Conservation (phyloP, 1,139 yeast species). For the Suhomyces panamericanus region DNA sequence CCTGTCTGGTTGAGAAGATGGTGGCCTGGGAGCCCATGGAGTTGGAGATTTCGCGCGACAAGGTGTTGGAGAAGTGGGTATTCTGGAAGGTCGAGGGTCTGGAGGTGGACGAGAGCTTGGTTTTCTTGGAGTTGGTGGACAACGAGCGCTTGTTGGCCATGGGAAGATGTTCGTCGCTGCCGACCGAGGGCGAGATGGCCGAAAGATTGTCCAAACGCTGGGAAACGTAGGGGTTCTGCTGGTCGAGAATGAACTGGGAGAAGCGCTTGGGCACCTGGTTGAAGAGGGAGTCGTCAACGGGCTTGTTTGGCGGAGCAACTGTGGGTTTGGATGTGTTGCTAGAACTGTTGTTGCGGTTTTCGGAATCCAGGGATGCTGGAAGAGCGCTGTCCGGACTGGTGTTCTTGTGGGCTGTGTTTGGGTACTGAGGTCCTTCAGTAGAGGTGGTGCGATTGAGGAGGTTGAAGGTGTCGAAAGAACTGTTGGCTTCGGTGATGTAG, state of each 20-base stretch:
- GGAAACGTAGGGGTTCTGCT: constrained; percentile 30
- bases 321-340: not conserved
- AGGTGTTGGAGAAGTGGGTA: constrained; percentile 10
- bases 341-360: constrained; percentile 4
- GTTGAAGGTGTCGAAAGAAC: constrained; percentile 36
- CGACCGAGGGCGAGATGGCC: constrained; percentile 26
- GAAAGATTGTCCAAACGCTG: constrained; percentile 30
- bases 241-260: constrained; percentile 44
- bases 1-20: constrained; percentile 42
- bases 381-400: not conserved
- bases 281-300: constrained; percentile 13
- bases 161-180: constrained; percentile 19
- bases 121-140: constrained; percentile 10
- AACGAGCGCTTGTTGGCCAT: constrained; percentile 9
- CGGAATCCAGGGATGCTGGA: no score
- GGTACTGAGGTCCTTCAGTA: constrained; percentile 22
- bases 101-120: constrained; percentile 9
- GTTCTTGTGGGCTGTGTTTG: constrained; percentile 26
- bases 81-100: constrained; percentile 9
- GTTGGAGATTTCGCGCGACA: constrained; percentile 32
- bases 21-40: constrained; percentile 50
- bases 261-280: constrained; percentile 45
- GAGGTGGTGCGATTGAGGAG: constrained; percentile 21
- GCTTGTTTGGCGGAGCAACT: not conserved
- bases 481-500: constrained; percentile 27